These are phyloP conservation scores for Thymus mandschuricus DNA, from an alignment of 257 asterid genomes.

Conservation along the genomic window DNA sequence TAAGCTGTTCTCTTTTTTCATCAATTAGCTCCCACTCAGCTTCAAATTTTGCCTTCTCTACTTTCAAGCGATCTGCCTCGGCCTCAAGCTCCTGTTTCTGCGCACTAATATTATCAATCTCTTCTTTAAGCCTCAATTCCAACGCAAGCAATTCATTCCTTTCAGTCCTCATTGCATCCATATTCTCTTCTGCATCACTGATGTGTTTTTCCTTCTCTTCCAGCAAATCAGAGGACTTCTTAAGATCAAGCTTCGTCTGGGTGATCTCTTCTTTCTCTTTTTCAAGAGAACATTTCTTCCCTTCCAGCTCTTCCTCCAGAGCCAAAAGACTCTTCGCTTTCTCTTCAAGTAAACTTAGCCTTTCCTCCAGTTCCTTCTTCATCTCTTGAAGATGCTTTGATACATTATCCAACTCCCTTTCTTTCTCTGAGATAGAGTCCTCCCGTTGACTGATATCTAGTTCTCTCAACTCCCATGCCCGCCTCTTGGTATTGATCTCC, in stretches of 20 bases:
- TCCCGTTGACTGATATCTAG: constrained; percentile 78
- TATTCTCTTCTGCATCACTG: constrained; percentile 61
- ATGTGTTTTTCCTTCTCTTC: constrained; percentile 62
- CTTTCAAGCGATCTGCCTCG: constrained; percentile 76
- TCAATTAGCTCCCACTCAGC: constrained; percentile 90
- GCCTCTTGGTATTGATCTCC: constrained; percentile 69
- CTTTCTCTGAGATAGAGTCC: constrained; percentile 71
- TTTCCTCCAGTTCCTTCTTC: constrained; percentile 70
- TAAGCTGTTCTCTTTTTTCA: constrained; percentile 81
- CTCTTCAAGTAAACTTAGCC: constrained; percentile 45
- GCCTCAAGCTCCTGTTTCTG: constrained; percentile 79
- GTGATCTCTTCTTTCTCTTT: constrained; percentile 62
- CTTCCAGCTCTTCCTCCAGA: constrained; percentile 61
- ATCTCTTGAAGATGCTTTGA: constrained; percentile 55
- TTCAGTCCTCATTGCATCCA: constrained; percentile 74
- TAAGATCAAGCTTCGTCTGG: constrained; percentile 58
- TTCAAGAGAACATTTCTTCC: constrained; percentile 43
- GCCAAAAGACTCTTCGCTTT: constrained; percentile 57
- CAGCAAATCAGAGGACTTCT: constrained; percentile 60
- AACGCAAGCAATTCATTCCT: constrained; percentile 71
- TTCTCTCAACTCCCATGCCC: constrained; percentile 88
- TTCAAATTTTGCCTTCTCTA: constrained; percentile 88
- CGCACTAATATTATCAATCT: constrained; percentile 75
- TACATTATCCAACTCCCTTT: constrained; percentile 62
- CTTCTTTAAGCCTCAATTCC: constrained; percentile 82